These are phyloP conservation scores for Umbelopsis isabellina DNA, from an alignment of 192 early-diverging fungal species.

Conservation along the genomic window DNA sequence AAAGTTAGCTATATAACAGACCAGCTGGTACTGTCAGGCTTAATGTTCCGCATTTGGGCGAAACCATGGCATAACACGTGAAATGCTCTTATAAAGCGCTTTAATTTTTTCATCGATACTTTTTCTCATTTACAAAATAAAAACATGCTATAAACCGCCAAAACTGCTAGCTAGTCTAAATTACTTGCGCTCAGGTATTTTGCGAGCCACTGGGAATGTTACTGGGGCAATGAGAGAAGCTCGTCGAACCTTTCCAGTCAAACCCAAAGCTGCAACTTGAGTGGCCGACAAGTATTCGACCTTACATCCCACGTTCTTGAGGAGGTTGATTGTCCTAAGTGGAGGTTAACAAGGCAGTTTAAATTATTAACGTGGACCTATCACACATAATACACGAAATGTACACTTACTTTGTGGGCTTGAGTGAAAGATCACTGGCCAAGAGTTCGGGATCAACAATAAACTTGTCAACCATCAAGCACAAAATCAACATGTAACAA, in stretches of 20 bases:
- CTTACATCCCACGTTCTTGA: slow-evolving; percentile 52
- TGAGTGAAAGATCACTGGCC: slow-evolving; percentile 65
- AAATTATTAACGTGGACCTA: no score
- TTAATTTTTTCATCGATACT: no score
- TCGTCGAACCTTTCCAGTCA: not conserved
- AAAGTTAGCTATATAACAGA: not conserved
- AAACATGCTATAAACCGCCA: no score
- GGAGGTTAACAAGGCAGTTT: not conserved
- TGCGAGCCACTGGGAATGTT: slow-evolving; percentile 24
- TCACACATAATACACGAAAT: no score
- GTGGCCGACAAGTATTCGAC: slow-evolving; percentile 39
- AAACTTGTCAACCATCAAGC: slow-evolving; percentile 75
- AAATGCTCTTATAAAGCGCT: no score
- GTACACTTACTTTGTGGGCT: slow-evolving; percentile 38
- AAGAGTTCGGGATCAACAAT: slow-evolving; percentile 62
- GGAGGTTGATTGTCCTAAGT: slow-evolving; percentile 36
- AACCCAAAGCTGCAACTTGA: not conserved
- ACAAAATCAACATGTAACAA: slow-evolving; percentile 74
- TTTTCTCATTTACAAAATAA: no score
- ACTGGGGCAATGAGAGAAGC: slow-evolving; percentile 20
- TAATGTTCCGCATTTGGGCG: slow-evolving; percentile 1
- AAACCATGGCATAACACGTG: no score
- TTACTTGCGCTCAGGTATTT: slow-evolving; percentile 18
- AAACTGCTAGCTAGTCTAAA: not conserved
- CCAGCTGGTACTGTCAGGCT: not conserved